Base-by-base conservation (phyloP, 1,139 yeast species). In the Saccharomyces hybrid region DNA sequence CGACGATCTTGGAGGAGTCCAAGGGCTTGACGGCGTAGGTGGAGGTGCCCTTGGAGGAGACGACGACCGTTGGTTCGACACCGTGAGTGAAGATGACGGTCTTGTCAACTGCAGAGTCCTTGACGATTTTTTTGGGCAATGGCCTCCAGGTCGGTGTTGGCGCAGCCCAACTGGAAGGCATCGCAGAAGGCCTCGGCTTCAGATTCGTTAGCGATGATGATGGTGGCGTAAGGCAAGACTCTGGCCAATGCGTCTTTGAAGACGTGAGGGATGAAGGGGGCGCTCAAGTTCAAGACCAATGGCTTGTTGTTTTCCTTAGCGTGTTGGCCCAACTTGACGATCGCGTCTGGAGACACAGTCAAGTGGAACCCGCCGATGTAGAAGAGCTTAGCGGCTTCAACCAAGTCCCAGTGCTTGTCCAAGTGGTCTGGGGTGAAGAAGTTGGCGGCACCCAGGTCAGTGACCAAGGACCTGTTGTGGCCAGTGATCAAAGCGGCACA, bases 331-430 rank as follows among this genome's bases (percentile, higher is more conserved):
- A 93, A 79, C 60, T 86, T 83, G 64, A 81, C 78, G 69, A 93
- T 93, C 55, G 99, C 97, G 60, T 86, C 96, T 62, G 97, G 97
- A 62, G 96, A 88, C 60, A 95, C 99, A 56, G 99, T 93, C 75
- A 93, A 81, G 75, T 95, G 99, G 88, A 86, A 93, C 29, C 99
- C 99, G 69, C 98, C 99, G 69, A 93, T 87, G 80, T 93, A 93
- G 78, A 76, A 93, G 69, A 77, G 80, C 72, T 84, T 78, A 59
- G 95, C 98, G 54, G 77, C 78, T 75, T 88, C 89, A 57, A 93
- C 96, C 58, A 79, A 75, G 62, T 76, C 76, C 98, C 98, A 91
- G 80, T 91, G 89, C 70, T 81, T 81, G 70, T 88, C 84, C 70
- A 93, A 81, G 74, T 95, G 99, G 56, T 82, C 82, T 53, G 93